A percentile compares a stretch with the other conserved stretches of the same genome.
These are phyloP conservation scores for Nannochloropsis granulata DNA, from an alignment of 108 stramenopile genomes.

Conservation along the genomic window DNA sequence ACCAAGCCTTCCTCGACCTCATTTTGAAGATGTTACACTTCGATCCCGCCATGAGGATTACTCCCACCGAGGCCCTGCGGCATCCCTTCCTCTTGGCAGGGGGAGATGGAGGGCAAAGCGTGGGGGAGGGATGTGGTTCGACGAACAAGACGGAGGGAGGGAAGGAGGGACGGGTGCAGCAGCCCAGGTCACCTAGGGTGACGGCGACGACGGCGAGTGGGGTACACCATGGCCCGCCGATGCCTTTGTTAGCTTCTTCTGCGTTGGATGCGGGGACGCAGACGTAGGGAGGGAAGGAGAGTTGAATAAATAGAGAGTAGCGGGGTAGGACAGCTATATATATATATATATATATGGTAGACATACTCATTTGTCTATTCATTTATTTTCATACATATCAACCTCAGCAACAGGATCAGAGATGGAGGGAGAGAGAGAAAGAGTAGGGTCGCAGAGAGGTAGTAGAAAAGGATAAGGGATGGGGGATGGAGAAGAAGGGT, in stretches of 20 bases:
- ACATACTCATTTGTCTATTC: no score
- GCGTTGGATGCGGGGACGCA: not conserved
- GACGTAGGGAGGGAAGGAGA: not conserved
- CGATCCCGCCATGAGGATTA: slow-evolving; percentile 45
- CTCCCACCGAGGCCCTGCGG: slow-evolving; percentile 57
- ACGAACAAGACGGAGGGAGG: not conserved
- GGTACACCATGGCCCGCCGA: not conserved
- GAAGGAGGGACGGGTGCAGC: not conserved
- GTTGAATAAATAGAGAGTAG: not conserved
- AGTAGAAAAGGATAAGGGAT: not conserved
- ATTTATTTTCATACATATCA: no score
- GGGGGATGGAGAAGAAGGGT: not conserved
- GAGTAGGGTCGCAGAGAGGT: no score
- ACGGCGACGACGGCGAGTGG: not conserved
- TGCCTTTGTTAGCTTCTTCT: not conserved
- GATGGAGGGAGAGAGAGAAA: no score
- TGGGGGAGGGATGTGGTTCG: no score
- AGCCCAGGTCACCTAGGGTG: not conserved
- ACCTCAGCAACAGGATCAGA: no score
- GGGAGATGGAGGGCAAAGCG: not conserved
- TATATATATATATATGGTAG: no score
- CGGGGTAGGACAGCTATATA: no score
- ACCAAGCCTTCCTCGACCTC: slow-evolving; percentile 77
- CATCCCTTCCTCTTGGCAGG: slow-evolving; percentile 46
- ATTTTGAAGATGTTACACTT: slow-evolving; percentile 63